Evolutionary conservation across 495 filamentous ascomycete genomes (phyloP).

Genomic region (Parathielavia hyrcaniae): DNA sequence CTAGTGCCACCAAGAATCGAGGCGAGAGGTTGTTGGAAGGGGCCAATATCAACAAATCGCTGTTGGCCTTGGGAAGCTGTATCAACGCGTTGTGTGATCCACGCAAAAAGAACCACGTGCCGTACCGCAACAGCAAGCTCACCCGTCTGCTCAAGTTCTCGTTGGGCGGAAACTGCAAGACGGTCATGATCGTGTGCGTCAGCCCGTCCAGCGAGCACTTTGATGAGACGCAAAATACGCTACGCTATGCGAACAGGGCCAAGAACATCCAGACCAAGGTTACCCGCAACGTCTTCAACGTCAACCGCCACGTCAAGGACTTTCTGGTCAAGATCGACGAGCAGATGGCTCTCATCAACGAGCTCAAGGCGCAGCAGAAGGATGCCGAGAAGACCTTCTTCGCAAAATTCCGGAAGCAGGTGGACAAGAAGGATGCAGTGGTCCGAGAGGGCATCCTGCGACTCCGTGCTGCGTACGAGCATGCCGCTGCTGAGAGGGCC

Average conservation of each 20-base stretch:
- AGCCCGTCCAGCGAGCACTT: constrained; percentile 95
- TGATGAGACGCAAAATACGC: constrained; percentile 96
- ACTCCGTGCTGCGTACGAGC: constrained; percentile 77
- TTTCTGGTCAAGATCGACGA: constrained; percentile 96
- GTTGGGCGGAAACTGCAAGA: constrained; percentile 94
- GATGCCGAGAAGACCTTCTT: constrained; percentile 83
- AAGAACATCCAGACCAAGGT: constrained; percentile 99
- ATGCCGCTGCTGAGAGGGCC: constrained; percentile 68
- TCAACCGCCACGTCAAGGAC: constrained; percentile 98
- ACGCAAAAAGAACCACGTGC: constrained; percentile 86
- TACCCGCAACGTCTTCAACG: constrained; percentile 96
- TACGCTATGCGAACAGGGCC: constrained; percentile 94
- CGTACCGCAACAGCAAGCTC: constrained; percentile 96
- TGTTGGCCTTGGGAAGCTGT: constrained; percentile 91
- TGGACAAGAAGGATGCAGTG: constrained; percentile 70
- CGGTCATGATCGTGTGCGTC: constrained; percentile 99
- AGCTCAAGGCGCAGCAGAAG: constrained; percentile 85
- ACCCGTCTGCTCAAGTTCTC: constrained; percentile 96
- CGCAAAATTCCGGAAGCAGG: constrained; percentile 81
- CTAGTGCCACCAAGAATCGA: constrained; percentile 93
- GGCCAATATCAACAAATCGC: constrained; percentile 98
- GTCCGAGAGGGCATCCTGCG: constrained; percentile 76
- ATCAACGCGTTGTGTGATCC: constrained; percentile 98
- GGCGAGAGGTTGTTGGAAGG: constrained; percentile 88
- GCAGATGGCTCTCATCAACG: constrained; percentile 87